Evolutionary conservation across 1,139 yeast genomes (phyloP).

Genomic region (Saccharomyces pastorianus): DNA sequence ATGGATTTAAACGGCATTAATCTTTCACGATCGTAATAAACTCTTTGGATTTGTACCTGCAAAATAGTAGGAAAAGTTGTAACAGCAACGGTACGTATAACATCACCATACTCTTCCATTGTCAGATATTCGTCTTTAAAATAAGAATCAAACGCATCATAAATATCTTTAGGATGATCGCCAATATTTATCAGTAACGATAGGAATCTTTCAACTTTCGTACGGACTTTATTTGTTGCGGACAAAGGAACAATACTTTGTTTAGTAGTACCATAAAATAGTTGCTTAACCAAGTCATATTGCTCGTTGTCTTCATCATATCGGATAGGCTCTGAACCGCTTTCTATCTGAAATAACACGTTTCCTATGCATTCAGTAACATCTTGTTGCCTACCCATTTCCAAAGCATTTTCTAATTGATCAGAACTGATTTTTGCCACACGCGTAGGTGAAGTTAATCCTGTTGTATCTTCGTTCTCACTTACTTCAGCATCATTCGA

Average conservation of each 20-base stretch:
- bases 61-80: slow-evolving; percentile 67
- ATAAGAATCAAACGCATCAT: slow-evolving; percentile 81
- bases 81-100: slow-evolving; percentile 65
- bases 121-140: slow-evolving; percentile 66
- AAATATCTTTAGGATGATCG: slow-evolving; percentile 79
- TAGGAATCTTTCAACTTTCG: slow-evolving; percentile 68
- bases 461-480: slow-evolving; percentile 4
- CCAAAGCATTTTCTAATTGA: slow-evolving; percentile 64
- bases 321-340: slow-evolving; percentile 66
- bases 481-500: neutral
- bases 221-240: slow-evolving; percentile 35
- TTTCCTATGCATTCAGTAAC: slow-evolving; percentile 96
- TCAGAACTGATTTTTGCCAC: slow-evolving; percentile 46
- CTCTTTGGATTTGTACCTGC: slow-evolving; percentile 90
- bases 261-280: slow-evolving; percentile 70
- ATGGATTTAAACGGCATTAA: slow-evolving; percentile 73
- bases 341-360: slow-evolving; percentile 84
- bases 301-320: slow-evolving; percentile 77
- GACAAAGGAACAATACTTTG: slow-evolving; percentile 43
- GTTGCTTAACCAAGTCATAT: slow-evolving; percentile 61
- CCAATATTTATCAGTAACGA: slow-evolving; percentile 78
- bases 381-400: slow-evolving; percentile 89
- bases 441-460: slow-evolving; percentile 13
- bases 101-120: slow-evolving; percentile 57
- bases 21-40: slow-evolving; percentile 70